Conservation (phyloP, 2,329 filamentous ascomycete genomes). For the Aspergillus sp. region DNA sequence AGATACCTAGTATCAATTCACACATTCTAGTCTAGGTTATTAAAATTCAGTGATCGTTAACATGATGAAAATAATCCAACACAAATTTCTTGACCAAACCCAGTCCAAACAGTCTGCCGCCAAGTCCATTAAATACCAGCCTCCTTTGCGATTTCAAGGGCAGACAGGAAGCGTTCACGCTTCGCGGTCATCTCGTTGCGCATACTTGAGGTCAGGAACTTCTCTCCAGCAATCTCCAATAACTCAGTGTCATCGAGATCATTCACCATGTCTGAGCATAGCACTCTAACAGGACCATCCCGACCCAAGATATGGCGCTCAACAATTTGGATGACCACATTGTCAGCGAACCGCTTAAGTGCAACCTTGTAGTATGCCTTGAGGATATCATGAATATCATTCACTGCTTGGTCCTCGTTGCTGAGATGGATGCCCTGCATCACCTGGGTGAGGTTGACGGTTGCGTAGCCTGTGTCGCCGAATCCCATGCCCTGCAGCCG, state of each 20-base stretch:
- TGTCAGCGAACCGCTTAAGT: conserved; percentile 63
- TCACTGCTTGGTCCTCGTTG: conserved; percentile 43
- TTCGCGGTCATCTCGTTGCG: conserved; percentile 43
- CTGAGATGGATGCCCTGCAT: conserved; percentile 19
- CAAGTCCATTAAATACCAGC: not conserved
- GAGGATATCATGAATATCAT: conserved; percentile 62
- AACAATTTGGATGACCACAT: conserved; percentile 58
- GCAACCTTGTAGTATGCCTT: conserved; percentile 63
- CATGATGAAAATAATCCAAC: no score
- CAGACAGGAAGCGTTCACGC: conserved; percentile 30
- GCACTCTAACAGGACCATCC: conserved; percentile 52
- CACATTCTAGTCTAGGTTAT: not conserved
- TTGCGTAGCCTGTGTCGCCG: not conserved
- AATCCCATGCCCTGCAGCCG: conserved; percentile 10
- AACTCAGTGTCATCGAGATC: conserved; percentile 51
- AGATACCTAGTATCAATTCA: no score
- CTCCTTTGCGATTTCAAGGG: conserved; percentile 27
- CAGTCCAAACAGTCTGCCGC: not conserved
- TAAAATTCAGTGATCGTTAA: not conserved
- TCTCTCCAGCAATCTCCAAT: conserved; percentile 60
- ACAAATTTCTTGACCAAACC: not conserved
- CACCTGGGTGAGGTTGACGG: no score
- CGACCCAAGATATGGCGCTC: conserved; percentile 55
- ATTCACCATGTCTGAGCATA: conserved; percentile 55
- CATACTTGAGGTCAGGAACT: conserved; percentile 40